Conservation (phyloP, 2,329 filamentous ascomycete species). For the Pseudogymnoascus sp. region DNA sequence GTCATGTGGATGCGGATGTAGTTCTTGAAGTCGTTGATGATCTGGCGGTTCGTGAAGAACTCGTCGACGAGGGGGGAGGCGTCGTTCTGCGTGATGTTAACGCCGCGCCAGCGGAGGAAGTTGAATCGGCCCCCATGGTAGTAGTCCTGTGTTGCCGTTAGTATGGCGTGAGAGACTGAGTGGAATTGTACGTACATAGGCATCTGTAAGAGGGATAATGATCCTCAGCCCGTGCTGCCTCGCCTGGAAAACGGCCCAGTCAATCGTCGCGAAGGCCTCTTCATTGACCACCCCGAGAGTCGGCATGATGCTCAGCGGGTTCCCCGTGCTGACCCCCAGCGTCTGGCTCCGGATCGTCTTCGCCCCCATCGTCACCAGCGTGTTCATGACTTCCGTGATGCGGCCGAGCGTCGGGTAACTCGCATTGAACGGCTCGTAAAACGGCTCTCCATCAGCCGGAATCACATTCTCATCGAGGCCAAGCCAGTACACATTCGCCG, state of each 20-base stretch:
- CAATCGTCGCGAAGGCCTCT: constrained; percentile 38
- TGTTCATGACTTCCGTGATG: constrained; percentile 40
- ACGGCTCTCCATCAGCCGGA: constrained; percentile 38
- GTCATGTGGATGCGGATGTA: constrained; percentile 39
- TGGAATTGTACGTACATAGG: constrained; percentile 31
- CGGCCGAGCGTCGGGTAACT: constrained; percentile 42
- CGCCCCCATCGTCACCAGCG: constrained; percentile 38
- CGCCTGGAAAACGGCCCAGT: constrained; percentile 42
- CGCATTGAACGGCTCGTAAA: constrained; percentile 36
- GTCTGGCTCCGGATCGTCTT: constrained; percentile 41
- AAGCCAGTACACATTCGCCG: constrained; percentile 45
- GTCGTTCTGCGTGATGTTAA: constrained; percentile 33
- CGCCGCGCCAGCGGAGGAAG: constrained; percentile 40
- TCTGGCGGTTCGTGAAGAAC: constrained; percentile 40
- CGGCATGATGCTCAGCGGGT: constrained; percentile 41
- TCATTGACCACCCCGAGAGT: constrained; percentile 34
- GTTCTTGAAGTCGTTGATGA: constrained; percentile 38
- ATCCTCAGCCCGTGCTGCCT: constrained; percentile 38
- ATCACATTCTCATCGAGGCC: constrained; percentile 44
- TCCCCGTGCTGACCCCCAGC: constrained; percentile 39
- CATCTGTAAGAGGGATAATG: constrained; percentile 40
- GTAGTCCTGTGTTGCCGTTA: constrained; percentile 32
- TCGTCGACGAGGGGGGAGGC: constrained; percentile 31
- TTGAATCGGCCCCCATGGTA: constrained; percentile 45
- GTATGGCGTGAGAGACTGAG: neutral